Evolutionary conservation across 306 rosid species (phyloP), one percentile per base, ranked within the genome.

Genomic region (Prunus campanulata): DNA sequence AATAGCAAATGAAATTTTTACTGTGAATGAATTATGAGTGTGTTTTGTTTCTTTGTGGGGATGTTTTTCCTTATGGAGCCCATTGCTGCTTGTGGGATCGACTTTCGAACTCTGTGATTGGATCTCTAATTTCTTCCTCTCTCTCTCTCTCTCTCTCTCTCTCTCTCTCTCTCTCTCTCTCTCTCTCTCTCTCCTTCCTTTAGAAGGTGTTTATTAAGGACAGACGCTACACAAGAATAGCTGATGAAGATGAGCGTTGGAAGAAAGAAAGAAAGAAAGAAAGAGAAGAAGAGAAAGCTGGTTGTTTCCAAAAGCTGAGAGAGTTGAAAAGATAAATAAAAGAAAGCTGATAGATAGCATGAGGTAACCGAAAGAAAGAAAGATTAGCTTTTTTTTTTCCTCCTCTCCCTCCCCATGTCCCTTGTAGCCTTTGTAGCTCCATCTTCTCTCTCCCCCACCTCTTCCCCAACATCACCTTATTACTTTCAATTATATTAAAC

Each of bases 31-130:
- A 82, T 86, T 74, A 82, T 82, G 85, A 77, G 81, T 22, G n/a
- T 74, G 86, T 78, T 90, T 91, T 92, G 96, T 94, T 94, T 89
- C 84, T 84, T 83, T 86, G 93, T 91, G 93, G 85, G 92, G 88
- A 83, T 87, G 77, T 86, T 86, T 81, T 74, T 80, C 68, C 83
- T 77, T 64, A 75, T 89, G 97, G 98, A 90, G 91, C 97, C 98
- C 96, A 88, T 86, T 69, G 76, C 74, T 72, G 82, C 84, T 76
- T 85, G 97, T 90, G 97, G 97, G 98, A 90, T 91, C 96, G 85
- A 84, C 87, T 87, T 87, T 80, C 86, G 75, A 92, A 86, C 95
- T 32, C 81, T 78, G 85, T 83, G 87, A 89, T 89, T 88, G 97
- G 93, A 74, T 84, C 86, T 66, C 84, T 73, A 15, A 29, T 25